Percentiles rank a stretch among this genome's conserved stretches.
Conservation (phyloP, 306 rosid species). For the Malus asiatica region DNA sequence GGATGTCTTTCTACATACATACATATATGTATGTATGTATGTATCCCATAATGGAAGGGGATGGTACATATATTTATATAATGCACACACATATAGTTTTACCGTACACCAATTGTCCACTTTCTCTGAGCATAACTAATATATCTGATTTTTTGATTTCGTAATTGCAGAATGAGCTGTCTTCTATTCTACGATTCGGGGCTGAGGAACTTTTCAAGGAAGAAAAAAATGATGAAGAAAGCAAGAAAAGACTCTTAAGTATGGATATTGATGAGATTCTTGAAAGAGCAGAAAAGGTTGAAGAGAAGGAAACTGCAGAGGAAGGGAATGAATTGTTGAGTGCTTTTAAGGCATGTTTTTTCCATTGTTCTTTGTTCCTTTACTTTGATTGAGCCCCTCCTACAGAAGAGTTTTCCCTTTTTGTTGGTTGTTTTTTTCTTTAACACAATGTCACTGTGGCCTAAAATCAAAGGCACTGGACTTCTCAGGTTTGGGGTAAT, state of each 20-base stretch:
- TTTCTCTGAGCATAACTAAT: neutral
- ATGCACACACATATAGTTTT: neutral
- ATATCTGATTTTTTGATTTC: neutral
- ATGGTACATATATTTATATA: neutral
- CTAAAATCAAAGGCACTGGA: neutral
- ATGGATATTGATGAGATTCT: conserved; percentile 99
- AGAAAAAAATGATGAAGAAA: conserved; percentile 93
- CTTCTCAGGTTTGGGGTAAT: neutral
- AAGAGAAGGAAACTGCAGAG: conserved; percentile 77
- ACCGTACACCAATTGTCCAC: neutral
- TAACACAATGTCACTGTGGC: neutral
- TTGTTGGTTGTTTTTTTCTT: neutral
- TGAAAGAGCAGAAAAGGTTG: conserved; percentile 99
- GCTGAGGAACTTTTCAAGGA: conserved; percentile 99
- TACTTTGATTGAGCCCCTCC: neutral
- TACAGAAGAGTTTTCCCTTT: neutral
- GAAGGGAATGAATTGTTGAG: conserved; percentile 71
- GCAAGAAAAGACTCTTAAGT: conserved; percentile 79
- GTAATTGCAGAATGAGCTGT: conserved; percentile 79
- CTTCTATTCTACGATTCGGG: conserved; percentile 93
- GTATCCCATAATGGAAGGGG: neutral
- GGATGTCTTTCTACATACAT: neutral
- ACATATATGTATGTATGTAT: too few relatives aligned
- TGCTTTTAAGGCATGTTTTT: conserved; percentile 84
- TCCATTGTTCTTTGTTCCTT: neutral